A percentile compares a stretch with the other conserved stretches of the same genome.
Evolutionary conservation across 139 green algal species (phyloP).

Genomic region (Asterochloris erici): DNA sequence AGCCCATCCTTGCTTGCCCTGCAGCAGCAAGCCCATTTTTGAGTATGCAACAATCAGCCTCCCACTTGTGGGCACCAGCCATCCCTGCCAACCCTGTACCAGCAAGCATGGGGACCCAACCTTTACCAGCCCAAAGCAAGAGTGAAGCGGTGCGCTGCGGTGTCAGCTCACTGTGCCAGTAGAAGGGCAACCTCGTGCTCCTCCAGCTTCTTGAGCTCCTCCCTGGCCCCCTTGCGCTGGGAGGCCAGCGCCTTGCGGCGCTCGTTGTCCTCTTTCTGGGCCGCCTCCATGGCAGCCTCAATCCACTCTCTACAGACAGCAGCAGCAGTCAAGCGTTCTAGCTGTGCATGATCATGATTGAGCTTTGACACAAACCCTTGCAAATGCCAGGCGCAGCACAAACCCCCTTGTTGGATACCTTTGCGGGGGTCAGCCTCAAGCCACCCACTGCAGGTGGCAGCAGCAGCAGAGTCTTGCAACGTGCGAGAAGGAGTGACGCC

Average conservation of each 20-base stretch:
- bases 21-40: not conserved
- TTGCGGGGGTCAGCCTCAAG: too few relatives aligned
- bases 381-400: too few relatives aligned
- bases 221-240: slow-evolving; percentile 28
- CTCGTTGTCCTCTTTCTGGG: slow-evolving; percentile 19
- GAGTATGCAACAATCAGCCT: not conserved
- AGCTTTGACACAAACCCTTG: too few relatives aligned
- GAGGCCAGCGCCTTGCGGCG: slow-evolving; percentile 14
- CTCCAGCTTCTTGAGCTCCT: slow-evolving; percentile 24
- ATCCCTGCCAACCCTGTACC: not conserved
- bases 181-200: slow-evolving; percentile 43
- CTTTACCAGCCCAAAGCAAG: not conserved
- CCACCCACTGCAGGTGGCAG: too few relatives aligned
- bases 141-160: not conserved
- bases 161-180: slow-evolving; percentile 17
- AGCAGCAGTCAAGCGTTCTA: too few relatives aligned
- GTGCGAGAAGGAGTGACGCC: too few relatives aligned
- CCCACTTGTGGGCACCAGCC: not conserved
- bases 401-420: too few relatives aligned
- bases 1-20: slow-evolving; percentile 14
- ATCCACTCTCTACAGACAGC: slow-evolving; percentile 4
- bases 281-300: slow-evolving; percentile 25
- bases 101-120: not conserved
- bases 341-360: too few relatives aligned
- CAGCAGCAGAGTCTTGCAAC: too few relatives aligned